Evolutionary conservation across 495 filamentous ascomycete species (phyloP).

Genomic region (Terfezia boudieri): DNA sequence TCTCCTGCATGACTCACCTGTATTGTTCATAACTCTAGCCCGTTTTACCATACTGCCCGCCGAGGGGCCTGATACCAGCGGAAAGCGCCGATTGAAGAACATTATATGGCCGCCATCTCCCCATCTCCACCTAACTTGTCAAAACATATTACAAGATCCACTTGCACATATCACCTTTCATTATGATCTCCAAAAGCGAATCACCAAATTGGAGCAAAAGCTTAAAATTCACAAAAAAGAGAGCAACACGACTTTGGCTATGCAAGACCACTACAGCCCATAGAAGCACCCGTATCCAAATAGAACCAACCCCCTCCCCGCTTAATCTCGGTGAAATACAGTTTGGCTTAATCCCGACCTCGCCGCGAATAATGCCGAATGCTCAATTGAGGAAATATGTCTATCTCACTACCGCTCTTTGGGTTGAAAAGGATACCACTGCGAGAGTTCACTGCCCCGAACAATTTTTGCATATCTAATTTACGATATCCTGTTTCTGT

Average conservation of each 20-base stretch:
- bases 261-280: constrained; percentile 50
- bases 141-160: constrained; percentile 59
- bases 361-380: constrained; percentile 34
- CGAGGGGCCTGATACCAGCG: constrained; percentile 91
- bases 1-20: constrained; percentile 82
- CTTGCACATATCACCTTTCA: constrained; percentile 81
- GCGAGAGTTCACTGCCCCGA: constrained; percentile 69
- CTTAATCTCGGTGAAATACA: constrained; percentile 42
- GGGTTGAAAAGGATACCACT: constrained; percentile 88
- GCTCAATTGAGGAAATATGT: constrained; percentile 71
- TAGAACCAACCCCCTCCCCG: background rate
- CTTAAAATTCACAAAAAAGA: constrained; percentile 64
- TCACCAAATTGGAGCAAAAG: constrained; percentile 62
- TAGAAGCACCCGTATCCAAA: constrained; percentile 39
- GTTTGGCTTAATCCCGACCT: constrained; percentile 53
- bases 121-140: constrained; percentile 18
- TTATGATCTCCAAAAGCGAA: constrained; percentile 80
- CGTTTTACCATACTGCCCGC: constrained; percentile 66
- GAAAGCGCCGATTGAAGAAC: constrained; percentile 82
- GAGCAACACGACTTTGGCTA: constrained; percentile 87
- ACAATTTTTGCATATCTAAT: constrained; percentile 86
- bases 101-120: constrained; percentile 57
- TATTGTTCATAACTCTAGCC: constrained; percentile 74
- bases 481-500: constrained; percentile 80
- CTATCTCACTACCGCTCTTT: constrained; percentile 51